Evolutionary conservation across 169 alveolate genomes (phyloP).

Genomic region (Plasmodium inui): DNA sequence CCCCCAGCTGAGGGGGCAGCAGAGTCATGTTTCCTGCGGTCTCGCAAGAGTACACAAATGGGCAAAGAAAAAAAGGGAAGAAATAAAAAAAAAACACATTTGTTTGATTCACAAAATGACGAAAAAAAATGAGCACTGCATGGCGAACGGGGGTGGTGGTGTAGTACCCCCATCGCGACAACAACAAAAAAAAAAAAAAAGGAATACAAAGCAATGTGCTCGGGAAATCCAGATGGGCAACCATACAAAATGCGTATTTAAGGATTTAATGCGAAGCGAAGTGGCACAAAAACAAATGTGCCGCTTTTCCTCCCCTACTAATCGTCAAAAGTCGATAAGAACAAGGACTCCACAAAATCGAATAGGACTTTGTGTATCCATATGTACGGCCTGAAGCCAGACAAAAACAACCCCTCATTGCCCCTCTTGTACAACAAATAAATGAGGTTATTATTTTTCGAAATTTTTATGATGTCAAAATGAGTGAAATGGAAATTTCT

Average conservation of each 20-base stretch:
- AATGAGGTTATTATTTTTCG: constrained; percentile 71
- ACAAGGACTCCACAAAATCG: constrained; percentile 56
- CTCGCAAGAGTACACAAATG: not conserved
- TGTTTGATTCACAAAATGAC: not conserved
- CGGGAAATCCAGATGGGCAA: not conserved
- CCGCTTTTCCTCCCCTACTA: not conserved
- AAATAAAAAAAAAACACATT: not conserved
- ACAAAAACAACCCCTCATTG: constrained; percentile 61
- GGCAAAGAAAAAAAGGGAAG: not conserved
- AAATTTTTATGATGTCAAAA: constrained; percentile 68
- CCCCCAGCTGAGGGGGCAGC: not conserved
- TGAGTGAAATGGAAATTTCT: constrained; percentile 66
- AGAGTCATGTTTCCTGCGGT: not conserved
- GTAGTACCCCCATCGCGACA: not conserved
- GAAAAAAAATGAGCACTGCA: not conserved
- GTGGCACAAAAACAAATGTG: not conserved
- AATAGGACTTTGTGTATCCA: constrained; percentile 62
- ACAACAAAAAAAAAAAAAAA: not conserved
- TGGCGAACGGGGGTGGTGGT: not conserved
- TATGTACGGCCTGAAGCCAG: constrained; percentile 62
- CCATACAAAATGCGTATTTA: not conserved
- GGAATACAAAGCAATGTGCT: not conserved
- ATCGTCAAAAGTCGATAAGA: constrained; percentile 32
- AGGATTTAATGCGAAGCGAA: not conserved
- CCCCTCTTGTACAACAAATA: constrained; percentile 74